Base-by-base conservation (phyloP, 495 filamentous ascomycete genomes). In the Penicillium desertorum region DNA sequence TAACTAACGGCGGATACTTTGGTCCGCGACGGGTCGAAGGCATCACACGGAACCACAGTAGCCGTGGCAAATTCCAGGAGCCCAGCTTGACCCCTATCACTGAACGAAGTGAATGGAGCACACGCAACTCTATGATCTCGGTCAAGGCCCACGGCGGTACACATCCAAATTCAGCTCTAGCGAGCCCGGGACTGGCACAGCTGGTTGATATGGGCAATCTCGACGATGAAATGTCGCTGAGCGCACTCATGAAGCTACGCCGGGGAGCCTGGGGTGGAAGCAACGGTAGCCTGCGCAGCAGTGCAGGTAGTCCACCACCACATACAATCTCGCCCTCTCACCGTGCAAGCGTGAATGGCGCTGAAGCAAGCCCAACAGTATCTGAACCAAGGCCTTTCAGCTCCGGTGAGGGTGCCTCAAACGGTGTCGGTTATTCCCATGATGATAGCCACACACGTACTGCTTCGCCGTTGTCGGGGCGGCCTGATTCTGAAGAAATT, bases 31-130 rank as follows among this genome's bases (percentile, higher is more conserved):
- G 83, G 19, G 72, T 77, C 17, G 81, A 83, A 56, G 80, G 77
- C n/a, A 67, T 94, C 34, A 76, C 79, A 34, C 81, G 90, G n/a
- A 84, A 67, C 74, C 76, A 79, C 58, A 91, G 83, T 64, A 89
- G 86, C 37, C 82, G 88, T 3, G 81, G 86, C 34, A 86, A 86
- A 34, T 86, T 88, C 23, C 79, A 88, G 41, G 91, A 96, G 57
- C 94, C 95, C 3, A 96, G 91, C 63, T 76, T 98, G 29, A 98
- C 94, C 3, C 94, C 94, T 5, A 98, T 98, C 60, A 97, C 92
- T 0, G 94, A 98, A 71, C 84, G 93, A 4, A 95, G 89, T 62
- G 94, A 98, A 76, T 96, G 94, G 77, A 94, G 89, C 41, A 96
- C 94, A 48, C 84, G 95, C 49, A 98, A 97, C 66, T 93, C 88